phyloP scores from a whole-genome alignment of 164 flowering plant species.

The Buxus sempervirens region DNA sequence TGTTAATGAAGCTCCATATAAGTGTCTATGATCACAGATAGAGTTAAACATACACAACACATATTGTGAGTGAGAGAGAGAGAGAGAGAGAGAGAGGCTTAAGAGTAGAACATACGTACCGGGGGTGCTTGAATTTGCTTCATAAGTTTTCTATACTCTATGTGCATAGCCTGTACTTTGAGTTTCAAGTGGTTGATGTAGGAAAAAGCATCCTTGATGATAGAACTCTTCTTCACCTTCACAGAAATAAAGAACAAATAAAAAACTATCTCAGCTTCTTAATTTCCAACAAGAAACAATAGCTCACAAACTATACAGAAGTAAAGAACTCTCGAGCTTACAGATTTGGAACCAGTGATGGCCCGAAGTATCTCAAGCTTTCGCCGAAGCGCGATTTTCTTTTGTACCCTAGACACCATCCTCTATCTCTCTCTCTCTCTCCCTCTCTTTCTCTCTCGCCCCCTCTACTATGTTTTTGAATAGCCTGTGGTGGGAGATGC shows the following conservation, averaged over 20 bases:
- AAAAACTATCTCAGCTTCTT: not conserved
- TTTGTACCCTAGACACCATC: conserved; percentile 24
- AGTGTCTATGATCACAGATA: no score
- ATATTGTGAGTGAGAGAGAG: conserved; percentile 10
- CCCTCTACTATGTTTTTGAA: no score
- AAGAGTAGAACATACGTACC: conserved; percentile 4
- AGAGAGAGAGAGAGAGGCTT: conserved; percentile 4
- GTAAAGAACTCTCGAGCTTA: conserved; percentile 4
- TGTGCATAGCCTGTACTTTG: conserved; percentile 36
- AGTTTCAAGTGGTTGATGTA: conserved; percentile 39
- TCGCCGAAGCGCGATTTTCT: conserved; percentile 24
- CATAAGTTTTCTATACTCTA: conserved; percentile 26
- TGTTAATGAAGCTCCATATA: no score
- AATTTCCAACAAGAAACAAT: not conserved
- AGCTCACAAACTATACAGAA: not conserved
- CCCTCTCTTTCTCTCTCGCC: conserved; percentile 16
- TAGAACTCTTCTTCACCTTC: conserved; percentile 37
- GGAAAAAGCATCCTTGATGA: conserved; percentile 34
- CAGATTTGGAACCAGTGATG: conserved; percentile 39
- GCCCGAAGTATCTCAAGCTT: conserved; percentile 32
- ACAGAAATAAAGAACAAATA: not conserved
- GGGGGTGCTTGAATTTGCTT: conserved; percentile 23
- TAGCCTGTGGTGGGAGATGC: not conserved
- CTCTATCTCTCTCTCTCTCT: conserved; percentile 12
- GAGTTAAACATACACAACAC: no score